Percentiles rank a stretch among this genome's conserved stretches.
These are phyloP conservation scores for Pichiaceae sp. DNA, from an alignment of 1,139 yeast species.

Conservation along the genomic window DNA sequence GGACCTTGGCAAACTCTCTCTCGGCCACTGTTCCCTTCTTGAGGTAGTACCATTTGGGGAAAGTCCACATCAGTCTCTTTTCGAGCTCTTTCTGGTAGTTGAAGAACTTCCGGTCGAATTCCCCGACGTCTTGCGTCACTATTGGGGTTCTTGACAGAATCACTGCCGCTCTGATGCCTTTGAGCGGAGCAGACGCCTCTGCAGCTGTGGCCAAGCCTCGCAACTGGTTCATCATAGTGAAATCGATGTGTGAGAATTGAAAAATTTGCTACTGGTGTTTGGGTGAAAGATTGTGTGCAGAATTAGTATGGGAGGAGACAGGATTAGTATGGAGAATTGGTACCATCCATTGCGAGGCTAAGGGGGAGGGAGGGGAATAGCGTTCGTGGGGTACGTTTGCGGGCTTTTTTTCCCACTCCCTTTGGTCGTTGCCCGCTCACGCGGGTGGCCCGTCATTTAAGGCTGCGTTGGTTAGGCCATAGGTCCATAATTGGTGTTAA, in stretches of 20 bases:
- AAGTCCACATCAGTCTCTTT: constrained; percentile 93
- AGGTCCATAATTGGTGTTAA: no score
- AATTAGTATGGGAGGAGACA: no score
- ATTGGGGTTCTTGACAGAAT: constrained; percentile 77
- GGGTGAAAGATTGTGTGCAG: no score
- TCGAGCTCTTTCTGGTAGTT: constrained; percentile 81
- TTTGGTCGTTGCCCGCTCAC: no score
- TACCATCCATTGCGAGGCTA: no score
- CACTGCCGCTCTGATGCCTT: constrained; percentile 35
- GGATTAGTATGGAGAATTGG: no score
- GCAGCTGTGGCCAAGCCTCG: constrained; percentile 1
- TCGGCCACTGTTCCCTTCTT: constrained; percentile 86
- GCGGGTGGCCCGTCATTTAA: no score
- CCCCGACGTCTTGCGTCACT: constrained; percentile 66
- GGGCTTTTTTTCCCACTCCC: no score
- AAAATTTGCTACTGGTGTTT: no score
- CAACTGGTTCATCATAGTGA: neutral
- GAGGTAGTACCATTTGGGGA: constrained; percentile 89
- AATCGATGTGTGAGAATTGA: neutral
- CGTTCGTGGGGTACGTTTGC: no score
- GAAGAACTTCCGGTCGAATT: constrained; percentile 69
- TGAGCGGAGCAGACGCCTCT: neutral
- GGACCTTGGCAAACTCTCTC: constrained; percentile 69
- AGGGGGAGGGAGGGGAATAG: no score
- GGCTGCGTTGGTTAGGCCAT: no score